Base-by-base conservation (phyloP, 176 grass and related monocot species). In the Puya raimondii region DNA sequence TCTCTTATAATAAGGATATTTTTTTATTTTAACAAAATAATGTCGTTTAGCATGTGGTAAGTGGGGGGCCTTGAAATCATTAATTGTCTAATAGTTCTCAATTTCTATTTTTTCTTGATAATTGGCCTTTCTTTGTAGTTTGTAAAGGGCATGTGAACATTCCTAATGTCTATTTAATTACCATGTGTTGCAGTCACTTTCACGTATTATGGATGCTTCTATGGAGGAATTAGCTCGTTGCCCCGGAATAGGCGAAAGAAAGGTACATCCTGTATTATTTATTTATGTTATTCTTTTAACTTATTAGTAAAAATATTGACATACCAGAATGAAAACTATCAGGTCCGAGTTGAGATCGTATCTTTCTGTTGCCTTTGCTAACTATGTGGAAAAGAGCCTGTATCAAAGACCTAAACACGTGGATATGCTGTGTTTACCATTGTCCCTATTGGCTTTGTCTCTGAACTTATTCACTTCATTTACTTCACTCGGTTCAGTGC, bases 191-290 rank as follows among this genome's bases (percentile, higher is more conserved):
- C 80, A 97, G 89, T 97, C 94, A 70, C 89, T 97, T 74, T 97
- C 94, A n/a, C 84, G 76, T 83, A 65, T 92, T 21, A 92, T 97
- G 94, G 83, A 97, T 87, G 84, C 84, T 77, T 97, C 89, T 50
- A 97, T 97, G 89, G 94, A 97, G 61, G 94, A 97, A 65, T 53
- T 97, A 56, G 94, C 94, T 51, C 71, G 70, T 23, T 97, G 89
- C 74, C 93, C 89, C 27, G 89, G 94, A 78, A 97, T 97, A 53
- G 94, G 94, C 75, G 94, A 97, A 70, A 80, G 85, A 17, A 97
- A 97, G 82, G 94, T 97, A 70, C 14, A 56, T 51, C 27, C 20
- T 53, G 21, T 76, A 10, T 51, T 26, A 27, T 77, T 66, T n/a
- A 50, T 42, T 48, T 25, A 49, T 9, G 10, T 70, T n/a, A 23